phyloP scores from a whole-genome alignment of 1,284 basidiomycete species.

The Moniliophthora roreri region DNA sequence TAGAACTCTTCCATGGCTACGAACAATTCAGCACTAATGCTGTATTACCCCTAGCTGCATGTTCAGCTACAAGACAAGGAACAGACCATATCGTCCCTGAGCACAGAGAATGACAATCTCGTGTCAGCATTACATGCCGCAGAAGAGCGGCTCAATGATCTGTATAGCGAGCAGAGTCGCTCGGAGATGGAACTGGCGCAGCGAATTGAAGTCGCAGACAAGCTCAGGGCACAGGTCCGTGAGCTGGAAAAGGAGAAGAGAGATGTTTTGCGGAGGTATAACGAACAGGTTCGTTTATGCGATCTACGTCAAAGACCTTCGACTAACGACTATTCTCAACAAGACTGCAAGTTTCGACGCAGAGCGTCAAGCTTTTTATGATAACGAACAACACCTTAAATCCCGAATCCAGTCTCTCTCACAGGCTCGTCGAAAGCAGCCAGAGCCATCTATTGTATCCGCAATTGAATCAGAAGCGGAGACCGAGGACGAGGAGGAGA shows the following conservation, averaged over 20 bases:
- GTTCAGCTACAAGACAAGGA: constrained; percentile 77
- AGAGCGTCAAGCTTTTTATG: constrained; percentile 82
- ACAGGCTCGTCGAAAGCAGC: constrained; percentile 56
- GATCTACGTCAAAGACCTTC: neutral
- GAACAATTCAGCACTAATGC: constrained; percentile 7
- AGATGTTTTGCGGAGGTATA: constrained; percentile 74
- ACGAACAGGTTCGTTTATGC: constrained; percentile 63
- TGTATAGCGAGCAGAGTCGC: constrained; percentile 76
- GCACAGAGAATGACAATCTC: constrained; percentile 62
- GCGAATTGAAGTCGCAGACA: constrained; percentile 76
- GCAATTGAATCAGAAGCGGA: constrained; percentile 30
- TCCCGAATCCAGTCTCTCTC: constrained; percentile 80
- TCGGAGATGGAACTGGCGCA: constrained; percentile 76
- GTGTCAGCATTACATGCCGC: constrained; percentile 62
- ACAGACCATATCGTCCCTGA: constrained; percentile 58
- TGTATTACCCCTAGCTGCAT: constrained; percentile 14
- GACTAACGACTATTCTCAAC: constrained; percentile 17
- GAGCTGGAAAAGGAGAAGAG: constrained; percentile 82
- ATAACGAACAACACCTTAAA: constrained; percentile 85
- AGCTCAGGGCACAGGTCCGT: constrained; percentile 72
- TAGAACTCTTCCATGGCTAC: constrained; percentile 28
- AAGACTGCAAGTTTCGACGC: constrained; percentile 80
- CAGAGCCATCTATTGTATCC: constrained; percentile 33
- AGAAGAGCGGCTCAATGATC: constrained; percentile 68
- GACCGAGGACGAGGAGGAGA: constrained; percentile 39